Percentiles rank a stretch among this genome's conserved stretches.
These are phyloP conservation scores for Candida patagonica DNA, from an alignment of 805 yeast genomes.

Conservation along the genomic window DNA sequence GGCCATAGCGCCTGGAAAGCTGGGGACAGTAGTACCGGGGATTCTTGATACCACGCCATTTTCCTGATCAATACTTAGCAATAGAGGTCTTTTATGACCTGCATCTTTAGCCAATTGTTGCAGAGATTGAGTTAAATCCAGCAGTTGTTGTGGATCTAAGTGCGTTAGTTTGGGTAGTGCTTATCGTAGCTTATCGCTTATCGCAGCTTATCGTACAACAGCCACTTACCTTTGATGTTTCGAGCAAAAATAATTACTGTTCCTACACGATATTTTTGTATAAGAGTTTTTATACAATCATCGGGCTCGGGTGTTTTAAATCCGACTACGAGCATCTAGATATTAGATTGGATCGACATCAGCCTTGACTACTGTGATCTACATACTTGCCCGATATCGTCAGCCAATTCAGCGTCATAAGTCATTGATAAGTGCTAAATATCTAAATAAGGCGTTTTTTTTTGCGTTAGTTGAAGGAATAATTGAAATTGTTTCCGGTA, in stretches of 20 bases:
- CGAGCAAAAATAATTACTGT: slow-evolving; percentile 41
- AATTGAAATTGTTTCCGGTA: too few relatives aligned
- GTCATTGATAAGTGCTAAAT: too few relatives aligned
- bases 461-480: too few relatives aligned
- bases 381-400: slow-evolving; percentile 5
- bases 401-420: background rate
- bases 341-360: slow-evolving; percentile 26
- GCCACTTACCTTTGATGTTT: slow-evolving; percentile 27
- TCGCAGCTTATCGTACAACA: background rate
- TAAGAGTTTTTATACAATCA: slow-evolving; percentile 41
- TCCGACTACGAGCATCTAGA: slow-evolving; percentile 48
- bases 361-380: too few relatives aligned
- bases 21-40: slow-evolving; percentile 20
- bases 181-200: background rate
- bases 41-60: slow-evolving; percentile 43
- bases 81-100: slow-evolving; percentile 40
- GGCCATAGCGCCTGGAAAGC: slow-evolving; percentile 57
- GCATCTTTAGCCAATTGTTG: slow-evolving; percentile 43
- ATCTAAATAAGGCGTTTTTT: too few relatives aligned
- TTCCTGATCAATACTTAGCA: slow-evolving; percentile 52
- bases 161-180: slow-evolving; percentile 21
- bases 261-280: slow-evolving; percentile 40
- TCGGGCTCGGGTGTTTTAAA: slow-evolving; percentile 46
- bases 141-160: slow-evolving; percentile 39
- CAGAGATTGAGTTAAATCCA: slow-evolving; percentile 38